Conservation (phyloP, 202 grass and related monocot species). For the Zizania palustris region DNA sequence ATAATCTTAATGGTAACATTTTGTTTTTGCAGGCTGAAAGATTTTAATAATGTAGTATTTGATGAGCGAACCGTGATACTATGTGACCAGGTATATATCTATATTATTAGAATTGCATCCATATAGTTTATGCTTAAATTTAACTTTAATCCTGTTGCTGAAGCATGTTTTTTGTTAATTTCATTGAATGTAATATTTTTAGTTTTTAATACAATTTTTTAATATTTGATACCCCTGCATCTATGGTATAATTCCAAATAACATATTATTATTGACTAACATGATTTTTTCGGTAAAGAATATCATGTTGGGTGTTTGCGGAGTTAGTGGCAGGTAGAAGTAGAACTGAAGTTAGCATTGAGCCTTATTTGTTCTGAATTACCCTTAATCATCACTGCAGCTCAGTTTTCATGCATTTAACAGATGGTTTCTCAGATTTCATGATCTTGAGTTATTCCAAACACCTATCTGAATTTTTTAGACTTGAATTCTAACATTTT, state of each 20-base stretch:
- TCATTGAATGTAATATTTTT: conserved; percentile 16
- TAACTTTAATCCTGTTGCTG: conserved; percentile 22
- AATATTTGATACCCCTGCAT: neutral
- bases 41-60: conserved; percentile 88
- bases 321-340: conserved; percentile 65
- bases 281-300: conserved; percentile 57
- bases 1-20: conserved; percentile 23
- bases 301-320: conserved; percentile 88
- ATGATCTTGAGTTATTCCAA: too few species aligned
- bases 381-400: conserved; percentile 14
- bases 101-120: conserved; percentile 24
- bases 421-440: too few species aligned
- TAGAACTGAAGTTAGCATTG: conserved; percentile 72
- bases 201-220: neutral
- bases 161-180: conserved; percentile 13
- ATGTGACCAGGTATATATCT: conserved; percentile 83
- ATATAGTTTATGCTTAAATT: conserved; percentile 31
- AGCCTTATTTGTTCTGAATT: neutral
- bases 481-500: too few species aligned
- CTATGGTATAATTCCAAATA: neutral
- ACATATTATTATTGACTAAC: conserved; percentile 30
- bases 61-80: conserved; percentile 97
- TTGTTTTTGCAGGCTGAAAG: conserved; percentile 76
- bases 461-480: too few species aligned
- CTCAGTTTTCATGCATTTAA: too few species aligned